Evolutionary conservation across 345 rosid genomes (phyloP).

Genomic region (Heritiera fomes): DNA sequence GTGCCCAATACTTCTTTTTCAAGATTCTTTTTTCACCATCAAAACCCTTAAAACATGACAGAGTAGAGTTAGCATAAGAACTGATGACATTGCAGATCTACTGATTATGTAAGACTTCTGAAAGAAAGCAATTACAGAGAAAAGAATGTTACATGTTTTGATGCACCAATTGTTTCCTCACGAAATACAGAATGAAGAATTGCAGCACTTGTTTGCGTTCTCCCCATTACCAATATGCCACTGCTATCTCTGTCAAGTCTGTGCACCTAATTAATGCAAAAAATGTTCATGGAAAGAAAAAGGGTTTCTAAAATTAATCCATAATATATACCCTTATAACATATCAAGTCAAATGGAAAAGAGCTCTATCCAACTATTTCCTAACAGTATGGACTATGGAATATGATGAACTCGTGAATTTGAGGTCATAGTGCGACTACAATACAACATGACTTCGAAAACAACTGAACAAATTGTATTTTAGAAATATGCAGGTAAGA

Average conservation of each 20-base stretch:
- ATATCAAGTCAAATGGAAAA: not conserved
- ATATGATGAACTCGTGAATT: not conserved
- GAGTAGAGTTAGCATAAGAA: constrained; percentile 7
- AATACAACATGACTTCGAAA: not conserved
- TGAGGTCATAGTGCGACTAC: not conserved
- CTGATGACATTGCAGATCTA: not conserved
- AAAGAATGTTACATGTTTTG: constrained; percentile 44
- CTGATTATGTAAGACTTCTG: not conserved
- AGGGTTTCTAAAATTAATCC: not conserved
- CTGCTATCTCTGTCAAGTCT: constrained; percentile 93
- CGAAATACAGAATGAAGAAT: constrained; percentile 84
- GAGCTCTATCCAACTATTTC: not conserved
- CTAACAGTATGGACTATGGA: not conserved
- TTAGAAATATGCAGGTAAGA: constrained; percentile 2
- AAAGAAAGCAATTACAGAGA: constrained; percentile 3
- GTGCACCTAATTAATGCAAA: constrained; percentile 61
- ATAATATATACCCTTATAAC: not conserved
- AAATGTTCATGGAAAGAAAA: not conserved
- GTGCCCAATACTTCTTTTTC: constrained; percentile 79
- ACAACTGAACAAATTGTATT: not conserved
- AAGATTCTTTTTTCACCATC: constrained; percentile 47
- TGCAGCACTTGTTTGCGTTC: constrained; percentile 76
- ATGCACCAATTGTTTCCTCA: constrained; percentile 80
- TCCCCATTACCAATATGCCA: constrained; percentile 93
- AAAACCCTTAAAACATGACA: constrained; percentile 42